Percentiles rank a stretch among this genome's conserved stretches.
Conservation (phyloP, 176 grass and related monocot species). For the Carex cristatella region DNA sequence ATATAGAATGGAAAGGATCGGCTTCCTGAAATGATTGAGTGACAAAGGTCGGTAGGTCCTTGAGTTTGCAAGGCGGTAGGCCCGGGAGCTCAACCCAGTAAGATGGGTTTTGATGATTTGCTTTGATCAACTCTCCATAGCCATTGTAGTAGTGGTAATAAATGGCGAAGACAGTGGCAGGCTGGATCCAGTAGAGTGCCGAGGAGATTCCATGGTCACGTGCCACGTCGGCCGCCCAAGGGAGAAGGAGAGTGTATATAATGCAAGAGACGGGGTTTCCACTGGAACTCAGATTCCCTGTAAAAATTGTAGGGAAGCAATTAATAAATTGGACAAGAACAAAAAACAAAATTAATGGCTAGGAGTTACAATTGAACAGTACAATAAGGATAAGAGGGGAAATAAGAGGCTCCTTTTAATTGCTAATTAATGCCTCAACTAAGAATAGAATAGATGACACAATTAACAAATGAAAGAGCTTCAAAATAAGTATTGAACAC, state of each 20-base stretch:
- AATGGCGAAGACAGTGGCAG: slow-evolving; percentile 32
- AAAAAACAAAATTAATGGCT: too few relatives aligned
- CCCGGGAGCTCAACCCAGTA: slow-evolving; percentile 34
- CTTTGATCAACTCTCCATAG: slow-evolving; percentile 15
- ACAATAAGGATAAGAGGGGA: neutral
- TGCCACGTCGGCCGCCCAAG: slow-evolving; percentile 29
- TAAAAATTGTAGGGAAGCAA: neutral
- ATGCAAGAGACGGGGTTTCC: slow-evolving; percentile 21
- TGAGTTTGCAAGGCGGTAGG: slow-evolving; percentile 22
- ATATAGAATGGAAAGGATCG: slow-evolving; percentile 15
- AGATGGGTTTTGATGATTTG: slow-evolving; percentile 29
- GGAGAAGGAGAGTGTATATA: slow-evolving; percentile 34
- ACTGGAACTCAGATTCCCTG: neutral
- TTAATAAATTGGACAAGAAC: neutral
- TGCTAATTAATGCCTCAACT: too few relatives aligned
- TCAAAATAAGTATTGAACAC: neutral
- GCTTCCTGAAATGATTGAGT: slow-evolving; percentile 24
- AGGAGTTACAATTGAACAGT: neutral
- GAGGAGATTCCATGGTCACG: slow-evolving; percentile 13
- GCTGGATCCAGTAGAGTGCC: slow-evolving; percentile 35
- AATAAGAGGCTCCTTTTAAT: neutral
- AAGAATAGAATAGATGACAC: neutral
- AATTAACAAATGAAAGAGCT: neutral
- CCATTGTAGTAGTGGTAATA: slow-evolving; percentile 64
- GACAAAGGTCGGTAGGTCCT: slow-evolving; percentile 43